Conservation (phyloP, 2,329 filamentous ascomycete genomes). For the Cladosporium sp. region DNA sequence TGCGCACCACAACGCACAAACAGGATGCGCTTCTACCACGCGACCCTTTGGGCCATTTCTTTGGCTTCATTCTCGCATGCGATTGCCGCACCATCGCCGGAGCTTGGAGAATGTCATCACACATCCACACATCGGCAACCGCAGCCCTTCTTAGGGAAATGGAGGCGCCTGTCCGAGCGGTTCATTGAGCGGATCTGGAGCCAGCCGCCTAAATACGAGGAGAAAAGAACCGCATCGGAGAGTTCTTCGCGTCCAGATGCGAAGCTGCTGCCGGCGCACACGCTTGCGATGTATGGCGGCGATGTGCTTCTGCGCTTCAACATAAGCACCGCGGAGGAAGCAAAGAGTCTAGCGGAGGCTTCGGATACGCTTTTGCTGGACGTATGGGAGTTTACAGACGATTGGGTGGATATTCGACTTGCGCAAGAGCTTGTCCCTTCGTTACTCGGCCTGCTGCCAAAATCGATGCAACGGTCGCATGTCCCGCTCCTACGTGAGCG, state of each 20-base stretch:
- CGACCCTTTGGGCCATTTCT: conserved; percentile 13
- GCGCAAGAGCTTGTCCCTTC: conserved; percentile 70
- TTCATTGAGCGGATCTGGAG: conserved; percentile 15
- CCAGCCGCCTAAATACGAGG: neutral
- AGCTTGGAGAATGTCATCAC: neutral
- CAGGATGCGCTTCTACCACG: conserved; percentile 12
- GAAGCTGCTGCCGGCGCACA: conserved; percentile 16
- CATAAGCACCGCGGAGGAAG: conserved; percentile 62
- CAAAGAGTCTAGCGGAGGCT: conserved; percentile 64
- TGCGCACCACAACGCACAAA: neutral
- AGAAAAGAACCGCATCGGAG: neutral
- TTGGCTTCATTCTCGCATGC: conserved; percentile 11
- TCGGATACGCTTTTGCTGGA: conserved; percentile 73
- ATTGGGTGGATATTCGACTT: conserved; percentile 80
- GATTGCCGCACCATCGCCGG: conserved; percentile 15
- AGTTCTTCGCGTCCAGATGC: neutral
- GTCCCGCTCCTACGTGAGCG: conserved; percentile 69
- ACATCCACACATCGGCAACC: neutral
- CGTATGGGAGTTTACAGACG: conserved; percentile 76
- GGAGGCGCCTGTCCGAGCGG: conserved; percentile 14
- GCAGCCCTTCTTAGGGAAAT: conserved; percentile 9
- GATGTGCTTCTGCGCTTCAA: conserved; percentile 90
- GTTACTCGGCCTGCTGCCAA: conserved; percentile 70
- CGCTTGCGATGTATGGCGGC: conserved; percentile 54
- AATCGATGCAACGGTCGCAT: conserved; percentile 64